Conservation (phyloP, 2,329 filamentous ascomycete species). For the Fusarium sp. region DNA sequence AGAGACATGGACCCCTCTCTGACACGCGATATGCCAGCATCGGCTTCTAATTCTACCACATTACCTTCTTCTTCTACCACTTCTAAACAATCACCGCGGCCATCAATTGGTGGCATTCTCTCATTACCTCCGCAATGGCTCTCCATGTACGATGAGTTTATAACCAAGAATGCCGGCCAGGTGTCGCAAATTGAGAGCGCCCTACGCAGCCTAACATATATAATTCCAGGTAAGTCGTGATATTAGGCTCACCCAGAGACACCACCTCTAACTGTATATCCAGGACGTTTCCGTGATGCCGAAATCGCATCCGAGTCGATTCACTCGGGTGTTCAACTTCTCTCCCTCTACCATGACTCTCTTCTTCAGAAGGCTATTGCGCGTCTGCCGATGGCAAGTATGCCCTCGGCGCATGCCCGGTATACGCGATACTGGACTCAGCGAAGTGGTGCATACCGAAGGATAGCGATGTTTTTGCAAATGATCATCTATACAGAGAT, state of each 20-base stretch:
- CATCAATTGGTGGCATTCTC: slow-evolving; percentile 57
- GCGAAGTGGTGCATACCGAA: slow-evolving; percentile 78
- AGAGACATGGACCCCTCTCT: slow-evolving; percentile 43
- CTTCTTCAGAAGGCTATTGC: slow-evolving; percentile 78
- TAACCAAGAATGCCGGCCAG: slow-evolving; percentile 92
- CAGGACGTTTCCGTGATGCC: slow-evolving; percentile 87
- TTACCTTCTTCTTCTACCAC: slow-evolving; percentile 26
- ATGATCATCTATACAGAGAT: slow-evolving; percentile 96
- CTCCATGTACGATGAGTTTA: slow-evolving; percentile 85
- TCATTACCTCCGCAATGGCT: slow-evolving; percentile 75
- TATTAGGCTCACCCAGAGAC: neutral
- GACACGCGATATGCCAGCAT: slow-evolving; percentile 36
- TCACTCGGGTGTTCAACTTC: slow-evolving; percentile 88
- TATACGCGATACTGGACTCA: slow-evolving; percentile 77
- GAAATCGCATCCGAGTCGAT: slow-evolving; percentile 95
- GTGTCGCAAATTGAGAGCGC: slow-evolving; percentile 96
- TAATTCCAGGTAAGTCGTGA: slow-evolving; percentile 78
- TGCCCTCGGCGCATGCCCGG: slow-evolving; percentile 70
- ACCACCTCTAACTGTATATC: slow-evolving; percentile 18
- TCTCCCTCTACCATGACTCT: slow-evolving; percentile 93
- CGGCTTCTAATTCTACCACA: slow-evolving; percentile 37
- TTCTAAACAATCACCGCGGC: slow-evolving; percentile 35
- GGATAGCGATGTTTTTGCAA: slow-evolving; percentile 84
- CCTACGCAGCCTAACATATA: slow-evolving; percentile 91
- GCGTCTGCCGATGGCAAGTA: slow-evolving; percentile 66